Evolutionary conservation across 1,284 basidiomycete species (phyloP), one percentile per base, ranked within the genome.

Genomic region (Cutaneotrichosporon cavernicola): DNA sequence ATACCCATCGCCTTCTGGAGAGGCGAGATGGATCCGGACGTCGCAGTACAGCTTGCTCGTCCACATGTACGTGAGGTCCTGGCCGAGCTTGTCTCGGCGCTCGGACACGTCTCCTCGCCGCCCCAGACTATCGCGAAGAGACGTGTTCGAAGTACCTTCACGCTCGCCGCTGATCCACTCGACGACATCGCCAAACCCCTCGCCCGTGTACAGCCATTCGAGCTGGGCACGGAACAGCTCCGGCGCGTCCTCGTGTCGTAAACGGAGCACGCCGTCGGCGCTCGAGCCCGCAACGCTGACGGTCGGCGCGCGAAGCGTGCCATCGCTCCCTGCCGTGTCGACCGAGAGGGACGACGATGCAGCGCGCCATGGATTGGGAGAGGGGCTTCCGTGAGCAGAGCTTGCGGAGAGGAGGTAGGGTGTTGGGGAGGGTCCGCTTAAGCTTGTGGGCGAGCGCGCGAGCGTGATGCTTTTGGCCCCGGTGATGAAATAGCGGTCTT

Each of bases 31-130:
- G 65, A 97, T 89, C 60, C 88, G 86, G 18, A 94, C 87, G 78
- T 97, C 94, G 2, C 91, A 90, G 79, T 94, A 97, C 14, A 97
- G 86, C 62, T 92, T 87, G 18, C 90, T 91, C 32, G 93, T 83
- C 94, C 94, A 97, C 92, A 95, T 95, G 83, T 90, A 97, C 32
- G 95, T 91, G 38, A 97, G 84, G 76, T 97, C 94, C 78, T 93
- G 90, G 21, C 79, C 75, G 46, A 96, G 86, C 79, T 94, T 94
- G 81, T 95, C 91, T 59, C 91, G 81, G n/a, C 91, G 83, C 63
- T 86, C 82, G 65, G 89, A 86, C 67, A 69, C 56, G 65, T 70
- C 65, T 1, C 76, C 73, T 58, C 72, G 49, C 14, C 73, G 59
- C 21, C 73, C 73, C 32, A 73, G 68, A 31, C 71, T 74, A 59